A percentile compares a stretch with the other conserved stretches of the same genome.
Conservation (phyloP, 345 rosid species). For the Brassica cretica region DNA sequence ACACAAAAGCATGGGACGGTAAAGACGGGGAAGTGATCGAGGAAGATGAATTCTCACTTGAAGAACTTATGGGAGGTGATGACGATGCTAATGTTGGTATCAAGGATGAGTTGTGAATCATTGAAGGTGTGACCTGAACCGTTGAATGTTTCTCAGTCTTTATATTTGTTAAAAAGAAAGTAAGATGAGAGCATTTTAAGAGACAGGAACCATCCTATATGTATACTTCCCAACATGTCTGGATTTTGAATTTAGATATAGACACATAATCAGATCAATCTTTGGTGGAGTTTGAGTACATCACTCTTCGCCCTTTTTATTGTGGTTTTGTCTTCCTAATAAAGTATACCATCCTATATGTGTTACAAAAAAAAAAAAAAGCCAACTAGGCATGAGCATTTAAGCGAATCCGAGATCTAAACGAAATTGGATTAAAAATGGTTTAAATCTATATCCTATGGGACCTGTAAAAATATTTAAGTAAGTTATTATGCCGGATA, state of each 20-base stretch:
- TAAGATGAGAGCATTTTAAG: no score
- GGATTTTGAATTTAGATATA: no score
- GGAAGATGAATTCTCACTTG: slow-evolving; percentile 95
- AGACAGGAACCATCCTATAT: slow-evolving; percentile 14
- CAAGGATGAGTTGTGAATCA: slow-evolving; percentile 64
- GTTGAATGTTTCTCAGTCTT: slow-evolving; percentile 21
- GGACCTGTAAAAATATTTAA: no score
- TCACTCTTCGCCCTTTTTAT: no score
- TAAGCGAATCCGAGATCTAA: no score
- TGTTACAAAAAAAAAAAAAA: no score
- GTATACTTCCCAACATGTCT: not conserved
- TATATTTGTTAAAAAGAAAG: slow-evolving; percentile 7
- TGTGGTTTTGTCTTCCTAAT: not conserved
- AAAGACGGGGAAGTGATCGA: slow-evolving; percentile 84
- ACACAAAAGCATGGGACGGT: slow-evolving; percentile 87
- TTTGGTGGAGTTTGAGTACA: not conserved
- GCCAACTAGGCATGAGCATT: no score
- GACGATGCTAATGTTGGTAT: not conserved
- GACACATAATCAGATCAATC: slow-evolving; percentile 4
- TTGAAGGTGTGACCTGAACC: slow-evolving; percentile 9
- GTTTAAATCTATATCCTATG: no score
- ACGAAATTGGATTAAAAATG: no score
- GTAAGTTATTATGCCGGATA: no score
- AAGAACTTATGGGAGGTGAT: slow-evolving; percentile 82
- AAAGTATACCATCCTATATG: not conserved